A percentile compares a stretch with the other conserved stretches of the same genome.
Conservation (phyloP, 306 rosid genomes). For the Rosa persica region DNA sequence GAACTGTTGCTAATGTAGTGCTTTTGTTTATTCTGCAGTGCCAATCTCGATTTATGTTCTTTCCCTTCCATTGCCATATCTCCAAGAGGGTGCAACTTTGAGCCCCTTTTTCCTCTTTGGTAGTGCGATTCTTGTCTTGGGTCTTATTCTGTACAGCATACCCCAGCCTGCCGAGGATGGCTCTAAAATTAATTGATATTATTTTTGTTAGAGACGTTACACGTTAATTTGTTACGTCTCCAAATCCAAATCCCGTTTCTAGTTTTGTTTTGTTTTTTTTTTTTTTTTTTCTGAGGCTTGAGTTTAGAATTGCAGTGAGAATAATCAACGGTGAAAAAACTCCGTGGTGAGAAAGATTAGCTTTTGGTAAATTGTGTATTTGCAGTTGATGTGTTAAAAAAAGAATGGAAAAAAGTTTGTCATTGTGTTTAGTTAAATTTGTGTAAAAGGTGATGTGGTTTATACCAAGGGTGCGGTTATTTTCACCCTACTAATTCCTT, state of each 20-base stretch:
- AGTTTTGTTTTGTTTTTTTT: no score
- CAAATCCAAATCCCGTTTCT: not conserved
- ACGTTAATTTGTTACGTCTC: not conserved
- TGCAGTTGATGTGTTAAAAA: not conserved
- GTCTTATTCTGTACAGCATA: slow-evolving; percentile 63
- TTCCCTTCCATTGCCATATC: slow-evolving; percentile 84
- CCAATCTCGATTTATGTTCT: slow-evolving; percentile 73
- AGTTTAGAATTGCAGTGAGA: not conserved
- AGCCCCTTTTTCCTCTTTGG: slow-evolving; percentile 79
- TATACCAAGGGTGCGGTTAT: no score
- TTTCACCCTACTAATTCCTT: no score
- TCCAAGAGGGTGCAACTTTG: slow-evolving; percentile 54
- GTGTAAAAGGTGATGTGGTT: not conserved
- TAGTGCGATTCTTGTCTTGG: slow-evolving; percentile 66
- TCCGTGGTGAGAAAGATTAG: not conserved
- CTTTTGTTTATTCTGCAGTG: slow-evolving; percentile 56
- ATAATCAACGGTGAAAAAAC: not conserved
- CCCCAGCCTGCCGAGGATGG: slow-evolving; percentile 41
- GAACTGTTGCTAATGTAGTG: slow-evolving; percentile 19
- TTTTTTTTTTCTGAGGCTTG: not conserved
- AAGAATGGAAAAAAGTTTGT: not conserved
- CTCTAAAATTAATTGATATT: slow-evolving; percentile 23
- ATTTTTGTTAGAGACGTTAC: not conserved
- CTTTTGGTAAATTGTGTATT: not conserved
- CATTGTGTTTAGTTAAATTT: not conserved